Conservation (phyloP, 495 filamentous ascomycete species). For the Sphaerosporella brunnea region DNA sequence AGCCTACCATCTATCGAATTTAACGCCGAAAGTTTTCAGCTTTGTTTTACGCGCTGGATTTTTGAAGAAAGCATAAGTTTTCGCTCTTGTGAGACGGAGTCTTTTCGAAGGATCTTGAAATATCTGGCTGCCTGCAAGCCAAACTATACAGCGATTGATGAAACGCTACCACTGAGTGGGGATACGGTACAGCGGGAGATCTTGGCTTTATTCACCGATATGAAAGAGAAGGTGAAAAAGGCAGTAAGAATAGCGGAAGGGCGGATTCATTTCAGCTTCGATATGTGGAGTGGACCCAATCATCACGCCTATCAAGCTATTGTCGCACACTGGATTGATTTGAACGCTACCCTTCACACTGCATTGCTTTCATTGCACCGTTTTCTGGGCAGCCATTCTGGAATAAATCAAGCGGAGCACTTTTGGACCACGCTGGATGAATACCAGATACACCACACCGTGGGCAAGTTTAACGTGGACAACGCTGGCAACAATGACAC, state of each 20-base stretch:
- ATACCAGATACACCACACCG: conserved; percentile 8
- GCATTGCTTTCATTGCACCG: conserved; percentile 1
- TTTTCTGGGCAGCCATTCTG: conserved; percentile 8
- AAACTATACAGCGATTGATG: background rate
- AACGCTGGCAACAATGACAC: conserved; percentile 16
- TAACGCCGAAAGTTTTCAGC: conserved; percentile 8
- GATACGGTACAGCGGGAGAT: background rate
- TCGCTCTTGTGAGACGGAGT: background rate
- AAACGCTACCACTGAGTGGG: background rate
- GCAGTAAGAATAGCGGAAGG: background rate
- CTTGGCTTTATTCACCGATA: background rate
- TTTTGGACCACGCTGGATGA: conserved; percentile 8
- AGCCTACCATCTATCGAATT: background rate
- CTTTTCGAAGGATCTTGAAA: background rate
- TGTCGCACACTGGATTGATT: conserved; percentile 5
- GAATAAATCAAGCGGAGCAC: conserved; percentile 3
- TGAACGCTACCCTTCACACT: background rate
- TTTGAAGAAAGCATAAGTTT: conserved; percentile 6
- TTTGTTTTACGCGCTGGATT: conserved; percentile 2
- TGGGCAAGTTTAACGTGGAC: conserved; percentile 15
- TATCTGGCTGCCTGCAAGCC: background rate
- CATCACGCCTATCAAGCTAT: conserved; percentile 1
- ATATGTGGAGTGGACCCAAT: conserved; percentile 8
- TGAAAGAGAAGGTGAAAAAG: background rate
- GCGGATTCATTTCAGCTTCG: conserved; percentile 1